Base-by-base conservation (phyloP, 2,329 filamentous ascomycete species). In the Gliomastix tumulicola region DNA sequence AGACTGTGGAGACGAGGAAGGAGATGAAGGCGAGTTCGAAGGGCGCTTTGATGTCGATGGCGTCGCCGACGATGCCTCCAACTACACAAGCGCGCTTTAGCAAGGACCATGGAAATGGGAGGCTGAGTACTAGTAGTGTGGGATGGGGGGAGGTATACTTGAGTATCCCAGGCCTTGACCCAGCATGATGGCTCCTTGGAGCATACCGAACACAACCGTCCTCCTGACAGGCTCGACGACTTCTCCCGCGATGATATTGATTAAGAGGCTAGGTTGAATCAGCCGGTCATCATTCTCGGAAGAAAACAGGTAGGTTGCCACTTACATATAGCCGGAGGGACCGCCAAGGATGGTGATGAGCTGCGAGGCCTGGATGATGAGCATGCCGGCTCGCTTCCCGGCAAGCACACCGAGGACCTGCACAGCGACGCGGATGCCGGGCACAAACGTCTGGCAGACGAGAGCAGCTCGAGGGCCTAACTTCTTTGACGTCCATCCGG, bases 191-290 rank as follows among this genome's bases (percentile, higher is more conserved):
- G 68, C 72, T 0, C 82, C 82, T 44, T 82, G 77, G 1, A 87
- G 59, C 44, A 72, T 65, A 1, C 82, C 82, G 40, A 86, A 74
- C 0, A 80, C 72, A 1, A 68, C 75, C 0, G 82, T 87, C 4
- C 82, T 65, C 37, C 74, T 63, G 16, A 68, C 59, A 0, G 79
- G 71, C 27, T 72, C 64, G 0, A 82, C 74, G 3, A 83, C 62
- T 50, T 85, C 81, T 3, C 79, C 73, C 1, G 81, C 77, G 31
- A 82, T 77, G 11, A 80, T 79, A 45, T 86, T 86, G 17, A 84
- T 63, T 2, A 81, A 72, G 5, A 86, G 66, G 8, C 63, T 67
- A 30, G 2, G 0, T 8, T 4, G 1, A 7, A 30, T 49, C 6
- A 46, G 43, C 19, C n/a, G 9, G 5, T 27, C 8, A 15, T 13